phyloP scores from a whole-genome alignment of 148 eudicot genomes.

The Pharnaceum exiguum region DNA sequence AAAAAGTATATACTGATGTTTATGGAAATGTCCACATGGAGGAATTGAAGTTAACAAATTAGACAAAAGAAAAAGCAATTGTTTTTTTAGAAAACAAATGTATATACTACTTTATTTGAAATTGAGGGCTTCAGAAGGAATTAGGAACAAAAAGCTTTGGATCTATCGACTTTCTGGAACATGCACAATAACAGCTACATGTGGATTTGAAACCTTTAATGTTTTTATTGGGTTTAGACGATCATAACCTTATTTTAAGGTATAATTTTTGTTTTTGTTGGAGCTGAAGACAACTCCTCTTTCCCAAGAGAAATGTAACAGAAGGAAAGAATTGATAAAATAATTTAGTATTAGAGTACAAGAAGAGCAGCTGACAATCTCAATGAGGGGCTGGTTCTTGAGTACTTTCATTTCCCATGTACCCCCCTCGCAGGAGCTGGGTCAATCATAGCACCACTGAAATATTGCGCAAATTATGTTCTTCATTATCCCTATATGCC shows the following conservation, averaged over 20 bases:
- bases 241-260: neutral
- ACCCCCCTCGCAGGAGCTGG: neutral
- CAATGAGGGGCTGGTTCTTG: neutral
- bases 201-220: constrained; percentile 18
- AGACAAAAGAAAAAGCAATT: neutral
- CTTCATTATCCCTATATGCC: neutral
- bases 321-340: neutral
- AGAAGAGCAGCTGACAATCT: constrained; percentile 4
- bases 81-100: neutral
- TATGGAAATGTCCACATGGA: neutral
- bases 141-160: constrained; percentile 16
- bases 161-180: constrained; percentile 31
- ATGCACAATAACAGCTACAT: constrained; percentile 16
- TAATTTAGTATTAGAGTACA: neutral
- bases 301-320: constrained; percentile 30
- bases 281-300: constrained; percentile 18
- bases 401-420: constrained; percentile 17
- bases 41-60: neutral
- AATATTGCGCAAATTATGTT: neutral
- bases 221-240: neutral
- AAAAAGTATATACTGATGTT: neutral
- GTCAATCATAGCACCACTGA: constrained; percentile 14
- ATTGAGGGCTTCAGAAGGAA: neutral
- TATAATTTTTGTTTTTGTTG: constrained; percentile 7
- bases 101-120: neutral